phyloP scores from a whole-genome alignment of 2,329 filamentous ascomycete genomes.

The Paradendryphiella salina region DNA sequence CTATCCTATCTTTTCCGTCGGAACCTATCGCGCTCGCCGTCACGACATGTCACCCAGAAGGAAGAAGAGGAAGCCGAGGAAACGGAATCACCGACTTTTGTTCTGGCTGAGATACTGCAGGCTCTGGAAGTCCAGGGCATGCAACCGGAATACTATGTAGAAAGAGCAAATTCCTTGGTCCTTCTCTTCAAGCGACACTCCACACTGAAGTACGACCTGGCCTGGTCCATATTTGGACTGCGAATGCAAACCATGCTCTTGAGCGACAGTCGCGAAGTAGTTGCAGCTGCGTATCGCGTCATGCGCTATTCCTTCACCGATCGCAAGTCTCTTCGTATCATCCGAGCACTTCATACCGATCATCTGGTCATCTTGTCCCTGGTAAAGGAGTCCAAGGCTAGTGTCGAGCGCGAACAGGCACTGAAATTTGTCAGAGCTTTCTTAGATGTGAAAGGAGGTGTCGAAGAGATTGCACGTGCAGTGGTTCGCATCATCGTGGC shows the following conservation, averaged over 20 bases:
- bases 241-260: conserved; percentile 95
- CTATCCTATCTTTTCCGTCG: conserved; percentile 62
- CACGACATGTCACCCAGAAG: conserved; percentile 51
- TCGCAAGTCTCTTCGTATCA: conserved; percentile 82
- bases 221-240: conserved; percentile 92
- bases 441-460: conserved; percentile 90
- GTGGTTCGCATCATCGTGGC: conserved; percentile 89
- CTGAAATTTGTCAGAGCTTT: conserved; percentile 96
- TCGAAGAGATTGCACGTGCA: conserved; percentile 81
- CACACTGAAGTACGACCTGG: conserved; percentile 92
- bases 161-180: conserved; percentile 88
- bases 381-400: conserved; percentile 95
- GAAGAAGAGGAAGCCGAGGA: conserved; percentile 68
- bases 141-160: conserved; percentile 92
- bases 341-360: conserved; percentile 85
- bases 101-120: conserved; percentile 85
- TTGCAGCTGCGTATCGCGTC: conserved; percentile 90
- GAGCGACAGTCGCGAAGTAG: conserved; percentile 92
- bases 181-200: conserved; percentile 93
- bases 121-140: conserved; percentile 86
- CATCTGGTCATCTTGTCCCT: conserved; percentile 89
- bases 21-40: conserved; percentile 59
- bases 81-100: conserved; percentile 86
- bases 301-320: conserved; percentile 95
- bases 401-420: conserved; percentile 94